Percentiles rank a stretch among this genome's conserved stretches.
phyloP scores from a whole-genome alignment of 345 rosid genomes.

The Kernera saxatilis region DNA sequence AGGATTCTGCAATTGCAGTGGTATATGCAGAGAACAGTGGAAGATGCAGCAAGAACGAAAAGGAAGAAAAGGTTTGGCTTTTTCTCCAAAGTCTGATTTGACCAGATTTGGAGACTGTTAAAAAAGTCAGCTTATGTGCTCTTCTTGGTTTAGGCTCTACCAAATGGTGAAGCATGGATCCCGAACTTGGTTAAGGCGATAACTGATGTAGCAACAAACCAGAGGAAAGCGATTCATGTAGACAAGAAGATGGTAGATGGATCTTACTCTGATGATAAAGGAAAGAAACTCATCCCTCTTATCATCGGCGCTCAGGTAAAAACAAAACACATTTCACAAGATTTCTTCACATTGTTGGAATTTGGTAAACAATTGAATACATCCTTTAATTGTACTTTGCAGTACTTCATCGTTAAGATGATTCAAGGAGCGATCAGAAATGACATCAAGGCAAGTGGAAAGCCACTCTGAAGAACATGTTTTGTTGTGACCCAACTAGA shows the following conservation, averaged over 20 bases:
- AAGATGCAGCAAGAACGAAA: constrained; percentile 77
- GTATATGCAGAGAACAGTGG: constrained; percentile 80
- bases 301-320: constrained; percentile 60
- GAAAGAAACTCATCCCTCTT: constrained; percentile 59
- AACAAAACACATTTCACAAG: neutral
- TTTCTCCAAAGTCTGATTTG: neutral
- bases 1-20: constrained; percentile 49
- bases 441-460: constrained; percentile 45
- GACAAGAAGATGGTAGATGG: constrained; percentile 74
- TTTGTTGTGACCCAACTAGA: constrained; percentile 10
- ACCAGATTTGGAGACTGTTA: neutral
- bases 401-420: constrained; percentile 61
- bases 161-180: constrained; percentile 68
- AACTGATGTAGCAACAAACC: constrained; percentile 56
- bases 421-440: constrained; percentile 53
- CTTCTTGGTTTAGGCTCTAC: constrained; percentile 44
- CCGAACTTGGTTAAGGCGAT: constrained; percentile 60
- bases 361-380: neutral
- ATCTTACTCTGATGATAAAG: constrained; percentile 57
- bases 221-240: constrained; percentile 45
- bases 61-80: constrained; percentile 58
- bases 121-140: neutral
- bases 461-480: constrained; percentile 20
- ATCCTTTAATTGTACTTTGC: constrained; percentile 8
- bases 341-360: constrained; percentile 1